Percentiles rank a stretch among this genome's conserved stretches.
These are phyloP conservation scores for Venturia pyrina DNA, from an alignment of 2,329 filamentous ascomycete genomes.

Conservation along the genomic window DNA sequence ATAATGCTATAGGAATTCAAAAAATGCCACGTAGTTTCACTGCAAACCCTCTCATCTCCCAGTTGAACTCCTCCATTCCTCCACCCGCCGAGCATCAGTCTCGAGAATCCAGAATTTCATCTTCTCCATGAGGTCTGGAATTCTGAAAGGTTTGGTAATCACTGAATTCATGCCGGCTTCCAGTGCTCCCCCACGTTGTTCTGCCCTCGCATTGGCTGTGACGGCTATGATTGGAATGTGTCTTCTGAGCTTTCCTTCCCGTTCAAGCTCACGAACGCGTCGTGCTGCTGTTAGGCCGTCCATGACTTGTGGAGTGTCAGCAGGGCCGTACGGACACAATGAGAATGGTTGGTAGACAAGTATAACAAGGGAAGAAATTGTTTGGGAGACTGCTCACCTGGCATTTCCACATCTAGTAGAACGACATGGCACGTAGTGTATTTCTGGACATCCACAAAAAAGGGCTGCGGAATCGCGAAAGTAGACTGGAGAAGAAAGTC, in stretches of 20 bases:
- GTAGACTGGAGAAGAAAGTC: conserved; percentile 7
- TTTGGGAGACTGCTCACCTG: neutral
- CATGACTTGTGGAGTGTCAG: conserved; percentile 5
- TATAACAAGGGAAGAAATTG: neutral
- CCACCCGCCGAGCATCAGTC: neutral
- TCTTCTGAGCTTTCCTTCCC: neutral
- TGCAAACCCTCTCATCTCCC: too few species aligned
- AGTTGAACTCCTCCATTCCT: neutral
- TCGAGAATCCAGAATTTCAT: conserved; percentile 3
- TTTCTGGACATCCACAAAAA: neutral
- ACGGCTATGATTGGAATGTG: conserved; percentile 11
- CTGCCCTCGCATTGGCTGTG: conserved; percentile 10
- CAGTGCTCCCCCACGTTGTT: conserved; percentile 2
- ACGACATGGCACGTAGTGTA: neutral
- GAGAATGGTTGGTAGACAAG: neutral
- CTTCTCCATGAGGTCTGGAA: conserved; percentile 19
- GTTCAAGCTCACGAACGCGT: conserved; percentile 7
- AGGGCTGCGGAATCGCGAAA: neutral
- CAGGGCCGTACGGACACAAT: neutral
- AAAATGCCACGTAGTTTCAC: too few species aligned
- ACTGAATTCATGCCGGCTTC: conserved; percentile 13
- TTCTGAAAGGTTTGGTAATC: conserved; percentile 24
- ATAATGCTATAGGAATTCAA: too few species aligned
- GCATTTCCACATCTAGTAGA: conserved; percentile 11
- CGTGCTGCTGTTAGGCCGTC: conserved; percentile 9